phyloP scores from a whole-genome alignment of 768 basidiomycete species.

The Calocera viscosa region DNA sequence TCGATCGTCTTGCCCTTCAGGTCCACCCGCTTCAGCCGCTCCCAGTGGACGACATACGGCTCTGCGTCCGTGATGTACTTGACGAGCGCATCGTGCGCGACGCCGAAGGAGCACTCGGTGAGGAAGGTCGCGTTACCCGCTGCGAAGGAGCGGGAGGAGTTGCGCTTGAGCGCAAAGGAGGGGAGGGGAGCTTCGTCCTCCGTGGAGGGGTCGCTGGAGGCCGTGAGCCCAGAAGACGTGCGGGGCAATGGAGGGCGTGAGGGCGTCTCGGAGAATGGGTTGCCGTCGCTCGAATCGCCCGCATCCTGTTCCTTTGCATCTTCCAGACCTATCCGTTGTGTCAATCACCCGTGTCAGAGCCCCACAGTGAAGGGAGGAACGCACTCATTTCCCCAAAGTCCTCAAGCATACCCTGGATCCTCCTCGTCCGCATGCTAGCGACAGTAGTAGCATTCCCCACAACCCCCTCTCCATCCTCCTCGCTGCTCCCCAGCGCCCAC shows the following conservation, averaged over 20 bases:
- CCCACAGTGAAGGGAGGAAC: conserved; percentile 18
- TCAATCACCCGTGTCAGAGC: neutral
- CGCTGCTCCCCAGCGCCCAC: conserved; percentile 9
- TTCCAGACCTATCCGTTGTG: neutral
- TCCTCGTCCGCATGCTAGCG: conserved; percentile 46
- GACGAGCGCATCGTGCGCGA: conserved; percentile 83
- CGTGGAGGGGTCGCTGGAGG: conserved; percentile 33
- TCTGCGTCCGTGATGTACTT: conserved; percentile 88
- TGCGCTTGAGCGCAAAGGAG: conserved; percentile 2
- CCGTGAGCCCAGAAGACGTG: neutral
- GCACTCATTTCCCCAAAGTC: conserved; percentile 58
- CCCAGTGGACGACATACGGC: conserved; percentile 93
- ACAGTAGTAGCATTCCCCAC: conserved; percentile 13
- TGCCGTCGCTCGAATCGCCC: neutral
- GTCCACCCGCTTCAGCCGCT: conserved; percentile 60
- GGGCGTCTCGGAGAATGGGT: neutral
- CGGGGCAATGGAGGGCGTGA: neutral
- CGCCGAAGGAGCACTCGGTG: conserved; percentile 92
- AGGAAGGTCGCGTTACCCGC: conserved; percentile 51
- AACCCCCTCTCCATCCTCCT: conserved; percentile 22
- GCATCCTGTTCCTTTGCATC: neutral
- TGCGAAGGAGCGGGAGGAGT: conserved; percentile 24
- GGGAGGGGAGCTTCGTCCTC: conserved; percentile 26
- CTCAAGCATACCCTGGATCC: conserved; percentile 70
- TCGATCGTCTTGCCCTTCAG: conserved; percentile 60